phyloP scores from a whole-genome alignment of 345 rosid species.

The Pistacia vera region DNA sequence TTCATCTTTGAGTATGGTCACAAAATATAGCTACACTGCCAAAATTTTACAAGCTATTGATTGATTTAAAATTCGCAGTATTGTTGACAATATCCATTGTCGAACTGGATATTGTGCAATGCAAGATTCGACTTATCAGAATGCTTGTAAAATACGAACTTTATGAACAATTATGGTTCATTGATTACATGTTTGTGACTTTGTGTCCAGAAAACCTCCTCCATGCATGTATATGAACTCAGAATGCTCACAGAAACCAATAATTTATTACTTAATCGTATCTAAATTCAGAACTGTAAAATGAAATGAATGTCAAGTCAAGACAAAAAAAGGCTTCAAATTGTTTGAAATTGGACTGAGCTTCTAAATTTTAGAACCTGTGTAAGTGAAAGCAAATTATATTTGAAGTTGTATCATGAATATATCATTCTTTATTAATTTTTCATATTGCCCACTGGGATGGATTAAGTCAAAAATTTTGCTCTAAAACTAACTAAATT shows the following conservation, averaged over 20 bases:
- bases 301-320: background rate
- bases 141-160: background rate
- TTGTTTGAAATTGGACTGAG: background rate
- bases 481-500: background rate
- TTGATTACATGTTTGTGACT: background rate
- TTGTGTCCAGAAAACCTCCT: no score
- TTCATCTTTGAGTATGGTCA: background rate
- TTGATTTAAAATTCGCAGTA: background rate
- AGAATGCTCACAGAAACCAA: background rate
- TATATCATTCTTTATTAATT: no score
- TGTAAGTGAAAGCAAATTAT: background rate
- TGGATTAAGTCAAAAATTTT: background rate
- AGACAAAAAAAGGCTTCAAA: background rate
- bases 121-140: no score
- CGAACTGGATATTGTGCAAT: background rate
- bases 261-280: background rate
- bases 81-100: background rate
- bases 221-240: background rate
- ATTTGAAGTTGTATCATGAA: background rate
- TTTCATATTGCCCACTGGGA: background rate
- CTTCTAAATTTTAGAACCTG: background rate
- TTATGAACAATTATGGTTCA: background rate
- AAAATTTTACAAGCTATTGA: background rate
- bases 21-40: background rate
- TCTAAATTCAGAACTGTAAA: constrained; percentile 3